A percentile compares a stretch with the other conserved stretches of the same genome.
Conservation (phyloP, 169 alveolate species). For the Babesia ovis region DNA sequence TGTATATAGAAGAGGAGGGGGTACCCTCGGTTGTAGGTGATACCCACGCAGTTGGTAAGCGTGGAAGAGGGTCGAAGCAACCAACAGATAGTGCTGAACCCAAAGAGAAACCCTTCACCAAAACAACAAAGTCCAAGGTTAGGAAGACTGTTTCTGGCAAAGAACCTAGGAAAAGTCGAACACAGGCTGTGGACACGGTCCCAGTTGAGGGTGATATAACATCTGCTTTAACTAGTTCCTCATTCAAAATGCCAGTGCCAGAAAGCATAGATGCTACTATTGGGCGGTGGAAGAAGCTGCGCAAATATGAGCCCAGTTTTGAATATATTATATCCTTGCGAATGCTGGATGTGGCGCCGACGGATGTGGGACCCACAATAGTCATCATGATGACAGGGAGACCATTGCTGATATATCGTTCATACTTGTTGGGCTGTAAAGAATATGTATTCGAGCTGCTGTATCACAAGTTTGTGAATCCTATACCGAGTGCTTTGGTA, state of each 20-base stretch:
- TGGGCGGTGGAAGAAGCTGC: constrained; percentile 15
- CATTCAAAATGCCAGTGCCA: neutral
- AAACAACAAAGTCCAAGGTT: neutral
- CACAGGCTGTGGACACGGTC: neutral
- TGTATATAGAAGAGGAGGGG: constrained; percentile 6
- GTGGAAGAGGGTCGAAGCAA: neutral
- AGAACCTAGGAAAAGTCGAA: neutral
- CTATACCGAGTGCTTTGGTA: constrained; percentile 32
- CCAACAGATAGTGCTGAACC: neutral
- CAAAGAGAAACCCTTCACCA: neutral
- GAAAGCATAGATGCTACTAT: neutral
- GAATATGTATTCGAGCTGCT: constrained; percentile 19
- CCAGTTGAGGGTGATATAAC: neutral
- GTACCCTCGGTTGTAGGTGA: neutral
- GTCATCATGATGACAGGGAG: constrained; percentile 69
- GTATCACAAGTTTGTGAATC: constrained; percentile 21
- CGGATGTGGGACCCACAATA: constrained; percentile 71
- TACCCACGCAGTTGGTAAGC: neutral
- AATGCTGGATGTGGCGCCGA: constrained; percentile 63
- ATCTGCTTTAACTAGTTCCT: neutral
- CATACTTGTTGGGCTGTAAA: constrained; percentile 22
- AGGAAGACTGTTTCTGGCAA: neutral
- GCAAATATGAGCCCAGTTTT: neutral
- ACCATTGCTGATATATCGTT: constrained; percentile 66
- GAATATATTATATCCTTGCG: constrained; percentile 38